Percentiles rank a stretch among this genome's conserved stretches.
Conservation (phyloP, 2,329 filamentous ascomycete genomes). For the Dichotomopilus funicola region DNA sequence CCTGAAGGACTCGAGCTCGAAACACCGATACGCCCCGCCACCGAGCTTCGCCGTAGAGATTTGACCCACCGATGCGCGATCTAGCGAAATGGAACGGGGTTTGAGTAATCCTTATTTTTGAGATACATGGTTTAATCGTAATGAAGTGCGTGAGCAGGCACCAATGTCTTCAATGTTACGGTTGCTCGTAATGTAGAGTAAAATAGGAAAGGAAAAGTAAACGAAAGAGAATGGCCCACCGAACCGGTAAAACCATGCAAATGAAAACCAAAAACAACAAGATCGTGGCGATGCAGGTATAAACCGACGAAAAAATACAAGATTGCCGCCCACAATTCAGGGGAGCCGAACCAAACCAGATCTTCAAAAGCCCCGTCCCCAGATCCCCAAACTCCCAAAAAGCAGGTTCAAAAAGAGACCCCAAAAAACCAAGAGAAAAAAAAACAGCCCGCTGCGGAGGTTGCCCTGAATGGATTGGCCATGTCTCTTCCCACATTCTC, state of each 20-base stretch:
- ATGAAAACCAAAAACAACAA: not conserved
- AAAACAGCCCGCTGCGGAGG: too few relatives aligned
- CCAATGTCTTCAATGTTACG: too few relatives aligned
- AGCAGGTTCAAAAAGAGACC: too few relatives aligned
- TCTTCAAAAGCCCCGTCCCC: not conserved
- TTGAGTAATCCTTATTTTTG: not conserved
- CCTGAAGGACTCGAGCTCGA: not conserved
- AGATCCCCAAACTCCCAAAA: not conserved
- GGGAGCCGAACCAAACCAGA: not conserved
- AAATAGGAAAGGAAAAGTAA: not conserved
- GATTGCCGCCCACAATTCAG: not conserved
- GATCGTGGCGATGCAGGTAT: constrained; percentile 1
- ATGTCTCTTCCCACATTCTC: too few relatives aligned
- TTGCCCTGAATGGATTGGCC: too few relatives aligned
- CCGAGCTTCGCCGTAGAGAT: constrained; percentile 1
- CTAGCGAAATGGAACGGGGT: not conserved
- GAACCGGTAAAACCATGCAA: not conserved
- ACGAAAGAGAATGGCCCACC: not conserved
- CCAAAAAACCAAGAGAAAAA: too few relatives aligned
- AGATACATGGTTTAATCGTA: too few relatives aligned
- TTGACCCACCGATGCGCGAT: not conserved
- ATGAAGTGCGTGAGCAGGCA: too few relatives aligned
- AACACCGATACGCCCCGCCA: not conserved
- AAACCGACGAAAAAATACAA: not conserved
- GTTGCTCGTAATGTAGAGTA: too few relatives aligned